phyloP scores from a whole-genome alignment of 371 early-diverging fungal genomes.

The Mucor sp. region DNA sequence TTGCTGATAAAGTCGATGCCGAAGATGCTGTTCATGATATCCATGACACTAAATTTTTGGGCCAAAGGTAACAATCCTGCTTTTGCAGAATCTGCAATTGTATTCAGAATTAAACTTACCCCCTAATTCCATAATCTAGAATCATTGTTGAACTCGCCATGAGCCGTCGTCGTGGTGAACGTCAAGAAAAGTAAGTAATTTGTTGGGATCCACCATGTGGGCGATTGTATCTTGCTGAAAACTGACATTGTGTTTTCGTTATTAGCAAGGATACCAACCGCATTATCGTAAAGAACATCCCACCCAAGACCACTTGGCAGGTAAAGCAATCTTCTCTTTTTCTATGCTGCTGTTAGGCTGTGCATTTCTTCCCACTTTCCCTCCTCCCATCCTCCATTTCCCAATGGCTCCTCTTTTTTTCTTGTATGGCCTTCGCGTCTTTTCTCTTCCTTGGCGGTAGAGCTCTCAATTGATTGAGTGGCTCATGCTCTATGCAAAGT shows the following conservation, averaged over 20 bases:
- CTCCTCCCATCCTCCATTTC: conserved; percentile 3
- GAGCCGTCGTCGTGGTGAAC: conserved; percentile 46
- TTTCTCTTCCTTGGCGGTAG: not conserved
- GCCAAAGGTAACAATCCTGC: conserved; percentile 53
- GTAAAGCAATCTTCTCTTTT: conserved; percentile 50
- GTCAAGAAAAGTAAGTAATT: conserved; percentile 22
- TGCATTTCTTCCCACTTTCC: conserved; percentile 11
- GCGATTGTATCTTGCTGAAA: not conserved
- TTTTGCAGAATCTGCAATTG: conserved; percentile 18
- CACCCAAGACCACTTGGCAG: conserved; percentile 76
- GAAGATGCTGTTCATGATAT: conserved; percentile 69
- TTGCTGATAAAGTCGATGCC: conserved; percentile 63
- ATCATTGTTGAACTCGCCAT: conserved; percentile 69
- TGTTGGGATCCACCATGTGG: not conserved
- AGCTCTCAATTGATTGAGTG: not conserved
- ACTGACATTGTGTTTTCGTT: not conserved
- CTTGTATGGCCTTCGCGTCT: not conserved
- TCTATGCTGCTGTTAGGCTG: conserved; percentile 23
- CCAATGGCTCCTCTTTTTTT: not conserved
- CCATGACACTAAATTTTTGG: conserved; percentile 64
- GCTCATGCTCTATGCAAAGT: not conserved
- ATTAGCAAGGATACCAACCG: conserved; percentile 53
- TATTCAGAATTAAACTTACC: not conserved
- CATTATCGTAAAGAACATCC: conserved; percentile 65
- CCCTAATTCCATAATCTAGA: conserved; percentile 28